Conservation (phyloP, 495 filamentous ascomycete genomes). For the Schizothecium vesticola region DNA sequence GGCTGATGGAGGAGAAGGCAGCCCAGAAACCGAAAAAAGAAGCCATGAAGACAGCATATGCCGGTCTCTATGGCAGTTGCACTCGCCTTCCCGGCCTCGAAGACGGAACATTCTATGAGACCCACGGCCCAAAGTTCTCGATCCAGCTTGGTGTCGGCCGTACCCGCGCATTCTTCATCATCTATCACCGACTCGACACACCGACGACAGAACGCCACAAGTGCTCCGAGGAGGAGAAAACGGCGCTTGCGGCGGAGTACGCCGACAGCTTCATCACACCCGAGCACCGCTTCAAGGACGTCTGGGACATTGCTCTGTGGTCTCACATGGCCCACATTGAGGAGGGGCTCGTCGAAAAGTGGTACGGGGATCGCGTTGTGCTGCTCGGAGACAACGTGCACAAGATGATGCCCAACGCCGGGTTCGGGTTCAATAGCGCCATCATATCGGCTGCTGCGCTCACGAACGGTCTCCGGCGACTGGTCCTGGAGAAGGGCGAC, state of each 20-base stretch:
- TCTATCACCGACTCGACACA: neutral
- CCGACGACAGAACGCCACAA: neutral
- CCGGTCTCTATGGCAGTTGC: slow-evolving; percentile 2
- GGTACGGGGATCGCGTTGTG: slow-evolving; percentile 3
- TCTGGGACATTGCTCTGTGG: neutral
- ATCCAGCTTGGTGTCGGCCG: neutral
- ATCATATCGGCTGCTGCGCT: neutral
- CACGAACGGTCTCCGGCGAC: neutral
- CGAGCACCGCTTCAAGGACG: neutral
- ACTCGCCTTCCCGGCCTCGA: neutral
- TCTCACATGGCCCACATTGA: slow-evolving; percentile 2
- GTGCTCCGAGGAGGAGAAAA: neutral
- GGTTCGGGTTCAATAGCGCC: slow-evolving; percentile 2
- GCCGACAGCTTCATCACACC: neutral
- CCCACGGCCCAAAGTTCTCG: neutral
- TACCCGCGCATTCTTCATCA: neutral
- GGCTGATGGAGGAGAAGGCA: slow-evolving; percentile 27
- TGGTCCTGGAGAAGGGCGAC: neutral
- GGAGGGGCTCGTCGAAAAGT: neutral
- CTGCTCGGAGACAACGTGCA: neutral
- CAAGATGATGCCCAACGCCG: slow-evolving; percentile 6
- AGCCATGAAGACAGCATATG: neutral
- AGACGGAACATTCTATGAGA: neutral
- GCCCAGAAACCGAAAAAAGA: neutral
- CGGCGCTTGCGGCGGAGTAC: neutral